Evolutionary conservation across 2,329 filamentous ascomycete species (phyloP).

Genomic region (Claviceps humidiphila): DNA sequence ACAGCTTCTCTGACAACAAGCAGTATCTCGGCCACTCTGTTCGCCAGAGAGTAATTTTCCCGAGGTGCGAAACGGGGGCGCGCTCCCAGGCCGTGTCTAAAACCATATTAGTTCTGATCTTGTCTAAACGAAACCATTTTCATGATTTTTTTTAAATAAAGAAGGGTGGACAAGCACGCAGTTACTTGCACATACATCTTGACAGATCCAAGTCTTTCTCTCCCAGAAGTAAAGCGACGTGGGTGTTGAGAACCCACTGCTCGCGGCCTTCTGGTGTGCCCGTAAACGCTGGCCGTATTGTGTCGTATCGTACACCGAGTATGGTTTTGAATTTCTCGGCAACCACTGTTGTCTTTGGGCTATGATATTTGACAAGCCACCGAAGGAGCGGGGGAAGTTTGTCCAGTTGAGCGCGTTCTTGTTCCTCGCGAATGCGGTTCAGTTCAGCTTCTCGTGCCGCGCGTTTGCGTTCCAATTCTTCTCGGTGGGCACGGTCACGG

Average conservation of each 20-base stretch:
- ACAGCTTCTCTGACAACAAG: conserved; percentile 35
- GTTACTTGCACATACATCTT: conserved; percentile 30
- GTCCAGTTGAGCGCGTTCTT: conserved; percentile 39
- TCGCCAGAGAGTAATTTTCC: conserved; percentile 47
- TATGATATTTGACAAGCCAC: conserved; percentile 42
- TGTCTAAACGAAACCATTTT: neutral
- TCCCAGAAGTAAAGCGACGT: conserved; percentile 49
- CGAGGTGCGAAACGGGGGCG: conserved; percentile 36
- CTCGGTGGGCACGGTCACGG: conserved; percentile 27
- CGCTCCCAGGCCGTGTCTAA: conserved; percentile 47
- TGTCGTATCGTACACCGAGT: conserved; percentile 51
- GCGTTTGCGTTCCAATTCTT: conserved; percentile 35
- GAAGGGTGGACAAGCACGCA: too few relatives aligned
- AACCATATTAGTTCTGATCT: neutral
- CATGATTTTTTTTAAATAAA: too few relatives aligned
- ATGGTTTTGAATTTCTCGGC: conserved; percentile 43
- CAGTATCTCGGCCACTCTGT: conserved; percentile 44
- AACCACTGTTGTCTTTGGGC: conserved; percentile 36
- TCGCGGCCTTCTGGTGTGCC: conserved; percentile 45
- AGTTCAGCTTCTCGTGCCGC: conserved; percentile 38
- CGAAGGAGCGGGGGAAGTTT: conserved; percentile 47
- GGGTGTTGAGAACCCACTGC: conserved; percentile 53
- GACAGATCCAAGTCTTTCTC: conserved; percentile 50
- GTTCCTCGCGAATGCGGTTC: conserved; percentile 37
- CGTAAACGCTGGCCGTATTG: conserved; percentile 39